Evolutionary conservation across 768 basidiomycete genomes (phyloP).

Genomic region (Mycena galericulata): DNA sequence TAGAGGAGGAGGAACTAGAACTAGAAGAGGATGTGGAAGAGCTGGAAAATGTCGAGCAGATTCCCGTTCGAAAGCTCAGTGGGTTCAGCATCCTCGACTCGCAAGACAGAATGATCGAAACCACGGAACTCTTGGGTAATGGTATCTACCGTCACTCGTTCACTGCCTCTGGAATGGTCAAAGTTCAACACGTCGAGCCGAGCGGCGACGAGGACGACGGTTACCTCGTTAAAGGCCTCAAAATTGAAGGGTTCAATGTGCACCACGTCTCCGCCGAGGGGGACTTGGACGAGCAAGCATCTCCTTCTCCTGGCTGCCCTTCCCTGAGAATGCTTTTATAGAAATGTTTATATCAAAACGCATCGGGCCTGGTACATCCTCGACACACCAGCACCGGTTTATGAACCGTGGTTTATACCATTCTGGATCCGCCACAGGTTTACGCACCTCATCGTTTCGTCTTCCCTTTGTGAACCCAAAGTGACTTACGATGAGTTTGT

Average conservation of each 20-base stretch:
- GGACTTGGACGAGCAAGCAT: neutral
- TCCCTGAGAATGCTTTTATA: neutral
- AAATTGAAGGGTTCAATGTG: neutral
- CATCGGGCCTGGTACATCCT: constrained; percentile 22
- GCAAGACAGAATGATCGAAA: neutral
- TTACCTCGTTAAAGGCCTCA: constrained; percentile 1
- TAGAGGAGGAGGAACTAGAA: constrained; percentile 18
- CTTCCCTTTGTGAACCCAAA: neutral
- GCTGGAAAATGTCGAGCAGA: neutral
- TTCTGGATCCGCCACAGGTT: constrained; percentile 5
- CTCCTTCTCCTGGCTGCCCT: neutral
- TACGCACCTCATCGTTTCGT: constrained; percentile 6
- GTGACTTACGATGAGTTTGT: neutral
- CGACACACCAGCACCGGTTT: neutral
- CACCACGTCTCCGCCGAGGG: neutral
- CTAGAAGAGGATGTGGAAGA: neutral
- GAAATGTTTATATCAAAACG: constrained; percentile 19
- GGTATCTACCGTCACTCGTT: neutral
- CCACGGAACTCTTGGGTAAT: constrained; percentile 16
- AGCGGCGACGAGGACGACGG: constrained; percentile 14
- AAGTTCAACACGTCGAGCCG: neutral
- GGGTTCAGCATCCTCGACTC: constrained; percentile 8
- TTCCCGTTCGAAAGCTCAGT: constrained; percentile 5
- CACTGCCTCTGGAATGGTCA: constrained; percentile 9
- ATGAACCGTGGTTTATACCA: constrained; percentile 1